Conservation (phyloP, 768 basidiomycete genomes). For the Boletus patriciae region DNA sequence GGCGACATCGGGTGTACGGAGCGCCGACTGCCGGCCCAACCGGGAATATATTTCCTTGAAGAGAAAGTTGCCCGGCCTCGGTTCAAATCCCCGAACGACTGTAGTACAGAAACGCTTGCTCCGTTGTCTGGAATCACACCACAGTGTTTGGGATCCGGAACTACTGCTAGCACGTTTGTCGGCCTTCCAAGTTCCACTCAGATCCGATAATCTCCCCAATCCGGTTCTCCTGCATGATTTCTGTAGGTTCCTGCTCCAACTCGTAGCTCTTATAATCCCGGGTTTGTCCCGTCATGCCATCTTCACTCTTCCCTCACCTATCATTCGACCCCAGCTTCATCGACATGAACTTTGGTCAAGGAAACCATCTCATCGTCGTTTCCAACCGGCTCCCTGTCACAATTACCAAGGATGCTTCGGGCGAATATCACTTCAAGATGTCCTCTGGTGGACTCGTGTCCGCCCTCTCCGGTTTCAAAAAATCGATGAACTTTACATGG, state of each 20-base stretch:
- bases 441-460: slow-evolving; percentile 97
- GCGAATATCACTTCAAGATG: slow-evolving; percentile 99
- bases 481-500: slow-evolving; percentile 97
- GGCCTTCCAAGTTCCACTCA: slow-evolving; percentile 3
- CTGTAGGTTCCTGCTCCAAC: slow-evolving; percentile 12
- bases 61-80: not conserved
- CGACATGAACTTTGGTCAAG: slow-evolving; percentile 49
- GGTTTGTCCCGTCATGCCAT: slow-evolving; percentile 18
- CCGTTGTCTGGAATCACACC: too few relatives aligned
- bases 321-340: slow-evolving; percentile 30
- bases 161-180: too few relatives aligned
- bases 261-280: slow-evolving; percentile 31
- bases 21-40: not conserved
- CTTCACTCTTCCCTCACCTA: slow-evolving; percentile 26
- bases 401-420: slow-evolving; percentile 87
- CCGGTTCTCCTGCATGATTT: slow-evolving; percentile 27
- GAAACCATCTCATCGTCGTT: slow-evolving; percentile 87
- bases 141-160: too few relatives aligned
- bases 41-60: too few relatives aligned
- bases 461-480: slow-evolving; percentile 97
- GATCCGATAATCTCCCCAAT: slow-evolving; percentile 39
- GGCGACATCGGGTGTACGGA: not conserved
- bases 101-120: too few relatives aligned
- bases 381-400: slow-evolving; percentile 95
- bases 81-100: too few relatives aligned